phyloP scores from a whole-genome alignment of 2,329 filamentous ascomycete genomes.

The Fusarium tuaranense region DNA sequence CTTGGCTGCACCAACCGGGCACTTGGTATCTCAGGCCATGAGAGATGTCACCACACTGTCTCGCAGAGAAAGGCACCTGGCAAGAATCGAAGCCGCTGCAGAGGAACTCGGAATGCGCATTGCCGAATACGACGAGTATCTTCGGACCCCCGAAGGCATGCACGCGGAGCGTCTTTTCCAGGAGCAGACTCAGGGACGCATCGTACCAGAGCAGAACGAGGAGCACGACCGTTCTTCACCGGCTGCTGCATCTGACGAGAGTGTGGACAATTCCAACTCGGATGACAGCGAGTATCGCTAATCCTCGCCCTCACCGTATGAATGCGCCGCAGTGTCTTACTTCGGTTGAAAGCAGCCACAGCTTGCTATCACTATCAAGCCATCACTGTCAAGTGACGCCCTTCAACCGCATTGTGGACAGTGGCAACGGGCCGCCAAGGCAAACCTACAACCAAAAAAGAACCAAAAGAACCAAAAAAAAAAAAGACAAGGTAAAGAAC shows the following conservation, averaged over 20 bases:
- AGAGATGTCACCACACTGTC: conserved; percentile 56
- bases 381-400: neutral
- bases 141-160: conserved; percentile 43
- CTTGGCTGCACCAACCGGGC: conserved; percentile 34
- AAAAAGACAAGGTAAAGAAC: neutral
- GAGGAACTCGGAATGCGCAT: conserved; percentile 67
- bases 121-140: conserved; percentile 62
- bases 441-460: neutral
- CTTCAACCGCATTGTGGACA: neutral
- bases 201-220: conserved; percentile 18
- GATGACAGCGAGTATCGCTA: conserved; percentile 7
- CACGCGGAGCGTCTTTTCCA: conserved; percentile 34
- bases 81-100: conserved; percentile 65
- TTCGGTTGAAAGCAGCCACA: neutral
- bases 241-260: conserved; percentile 13
- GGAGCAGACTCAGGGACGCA: conserved; percentile 22
- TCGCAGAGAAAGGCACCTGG: conserved; percentile 58
- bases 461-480: neutral
- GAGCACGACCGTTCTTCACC: conserved; percentile 28
- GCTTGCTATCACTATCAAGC: neutral
- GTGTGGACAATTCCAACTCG: conserved; percentile 16
- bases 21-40: conserved; percentile 55
- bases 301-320: neutral
- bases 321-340: neutral
- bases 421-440: neutral